phyloP scores from a whole-genome alignment of 768 basidiomycete genomes.

The Trametes gibbosa region DNA sequence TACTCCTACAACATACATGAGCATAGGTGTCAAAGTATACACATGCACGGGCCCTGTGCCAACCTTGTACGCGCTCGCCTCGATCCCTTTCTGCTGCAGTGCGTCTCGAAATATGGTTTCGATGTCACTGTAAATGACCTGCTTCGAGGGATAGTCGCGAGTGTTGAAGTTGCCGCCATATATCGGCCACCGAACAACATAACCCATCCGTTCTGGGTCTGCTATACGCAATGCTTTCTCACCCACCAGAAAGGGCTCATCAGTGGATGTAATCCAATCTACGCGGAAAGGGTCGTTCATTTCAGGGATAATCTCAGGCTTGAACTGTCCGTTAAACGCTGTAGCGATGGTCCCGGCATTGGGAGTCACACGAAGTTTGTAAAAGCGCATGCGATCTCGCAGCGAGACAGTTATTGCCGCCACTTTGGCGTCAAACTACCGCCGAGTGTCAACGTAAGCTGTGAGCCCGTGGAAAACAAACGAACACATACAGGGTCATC shows the following conservation, averaged over 20 bases:
- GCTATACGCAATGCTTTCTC: constrained; percentile 71
- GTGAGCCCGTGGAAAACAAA: too few species aligned
- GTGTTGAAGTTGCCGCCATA: constrained; percentile 80
- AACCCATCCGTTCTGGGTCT: constrained; percentile 66
- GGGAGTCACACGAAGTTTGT: constrained; percentile 73
- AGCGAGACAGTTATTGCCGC: constrained; percentile 67
- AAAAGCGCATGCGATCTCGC: constrained; percentile 82
- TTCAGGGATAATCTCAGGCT: constrained; percentile 82
- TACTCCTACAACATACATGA: constrained; percentile 56
- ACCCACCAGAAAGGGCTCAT: constrained; percentile 61
- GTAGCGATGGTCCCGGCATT: constrained; percentile 69
- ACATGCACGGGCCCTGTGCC: constrained; percentile 13
- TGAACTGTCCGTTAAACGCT: constrained; percentile 79
- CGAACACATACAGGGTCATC: constrained; percentile 58
- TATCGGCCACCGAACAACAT: constrained; percentile 80
- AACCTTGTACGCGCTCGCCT: constrained; percentile 58
- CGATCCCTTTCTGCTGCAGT: constrained; percentile 59
- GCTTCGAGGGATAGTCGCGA: constrained; percentile 67
- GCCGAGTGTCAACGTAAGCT: background rate
- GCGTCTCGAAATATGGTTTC: constrained; percentile 62
- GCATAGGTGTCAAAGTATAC: background rate
- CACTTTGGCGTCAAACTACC: constrained; percentile 75
- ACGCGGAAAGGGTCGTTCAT: constrained; percentile 79
- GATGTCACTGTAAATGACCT: constrained; percentile 74
- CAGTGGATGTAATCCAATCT: constrained; percentile 69